Base-by-base conservation (phyloP, 495 filamentous ascomycete genomes). In the Lasiosphaeris hirsuta region DNA sequence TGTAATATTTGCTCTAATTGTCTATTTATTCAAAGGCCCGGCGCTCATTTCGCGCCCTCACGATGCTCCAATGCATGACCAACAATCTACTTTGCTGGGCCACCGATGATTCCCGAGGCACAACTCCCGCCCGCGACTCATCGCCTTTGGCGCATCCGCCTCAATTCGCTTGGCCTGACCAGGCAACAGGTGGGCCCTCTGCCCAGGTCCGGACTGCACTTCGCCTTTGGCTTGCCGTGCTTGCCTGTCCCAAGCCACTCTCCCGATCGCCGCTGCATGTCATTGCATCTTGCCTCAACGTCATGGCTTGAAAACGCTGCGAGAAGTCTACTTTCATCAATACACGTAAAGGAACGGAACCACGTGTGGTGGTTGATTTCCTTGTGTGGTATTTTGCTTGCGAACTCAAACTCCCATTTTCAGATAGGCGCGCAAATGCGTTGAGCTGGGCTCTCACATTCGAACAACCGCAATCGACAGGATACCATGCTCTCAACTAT, bases 201-300 rank as follows among this genome's bases (percentile, higher is more conserved):
- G 46, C 46, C 33, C 36, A 13, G 15, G 17, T 8, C 15, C 11
- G 9, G 10, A 15, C 43, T 23, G 19, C 15, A n/a, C n/a, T n/a
- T n/a, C n/a, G n/a, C n/a, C n/a, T n/a, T n/a, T n/a, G n/a, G n/a
- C n/a, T n/a, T n/a, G n/a, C n/a, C n/a, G n/a, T n/a, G n/a, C 15
- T 46, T 46, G 43, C 43, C 30, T 23, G 11, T 23, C 43, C 43
- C 17, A 23, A 46, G 30, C 43, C 43, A 17, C 23, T 49, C 33
- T n/a, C 46, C 15, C 36, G 19, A 49, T 49, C 46, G 45, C 46
- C 19, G 46, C 46, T 49, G 46, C 46, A 49, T 7, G 46, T 49
- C 46, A 49, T 49, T 30, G 23, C 19, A 35, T 13, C 4, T 33
- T 49, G 9, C 33, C 45, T 49, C 46, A 10, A 49, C 46, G 46